These are phyloP conservation scores for Zoysia japonica DNA, from an alignment of 176 grass and related monocot genomes.

Conservation along the genomic window DNA sequence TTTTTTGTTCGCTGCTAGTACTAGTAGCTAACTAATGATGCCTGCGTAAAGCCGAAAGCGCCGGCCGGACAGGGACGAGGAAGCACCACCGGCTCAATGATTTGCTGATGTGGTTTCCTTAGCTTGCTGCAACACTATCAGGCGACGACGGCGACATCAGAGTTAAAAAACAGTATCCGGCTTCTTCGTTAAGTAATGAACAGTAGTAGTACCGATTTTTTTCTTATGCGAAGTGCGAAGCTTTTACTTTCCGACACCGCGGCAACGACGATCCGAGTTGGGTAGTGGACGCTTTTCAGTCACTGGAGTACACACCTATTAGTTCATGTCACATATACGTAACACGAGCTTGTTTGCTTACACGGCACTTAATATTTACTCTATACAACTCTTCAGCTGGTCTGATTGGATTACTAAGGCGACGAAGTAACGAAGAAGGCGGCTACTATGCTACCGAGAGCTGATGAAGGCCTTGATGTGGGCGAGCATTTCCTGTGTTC, in stretches of 20 bases:
- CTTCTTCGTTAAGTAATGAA: constrained; percentile 8
- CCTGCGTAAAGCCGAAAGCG: constrained; percentile 33
- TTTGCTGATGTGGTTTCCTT: constrained; percentile 17
- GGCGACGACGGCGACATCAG: not conserved
- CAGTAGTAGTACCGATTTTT: not conserved
- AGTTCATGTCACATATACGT: not conserved
- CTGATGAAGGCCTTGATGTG: constrained; percentile 79
- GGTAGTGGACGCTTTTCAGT: not conserved
- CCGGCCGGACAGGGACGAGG: not conserved
- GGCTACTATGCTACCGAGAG: constrained; percentile 28
- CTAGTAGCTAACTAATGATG: not conserved
- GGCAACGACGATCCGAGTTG: constrained; percentile 36
- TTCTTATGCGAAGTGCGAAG: too few relatives aligned
- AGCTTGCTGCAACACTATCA: constrained; percentile 15
- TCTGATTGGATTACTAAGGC: constrained; percentile 3
- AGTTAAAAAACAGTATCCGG: constrained; percentile 30
- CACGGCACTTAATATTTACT: constrained; percentile 32
- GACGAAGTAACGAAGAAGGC: not conserved
- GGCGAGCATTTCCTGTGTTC: constrained; percentile 83
- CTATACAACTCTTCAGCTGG: not conserved
- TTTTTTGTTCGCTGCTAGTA: constrained; percentile 8
- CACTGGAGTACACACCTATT: constrained; percentile 17
- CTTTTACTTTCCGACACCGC: constrained; percentile 53
- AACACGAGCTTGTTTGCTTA: constrained; percentile 35
- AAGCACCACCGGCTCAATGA: constrained; percentile 2